Evolutionary conservation across 768 basidiomycete species (phyloP).

Genomic region (Strobilomyces confusus): DNA sequence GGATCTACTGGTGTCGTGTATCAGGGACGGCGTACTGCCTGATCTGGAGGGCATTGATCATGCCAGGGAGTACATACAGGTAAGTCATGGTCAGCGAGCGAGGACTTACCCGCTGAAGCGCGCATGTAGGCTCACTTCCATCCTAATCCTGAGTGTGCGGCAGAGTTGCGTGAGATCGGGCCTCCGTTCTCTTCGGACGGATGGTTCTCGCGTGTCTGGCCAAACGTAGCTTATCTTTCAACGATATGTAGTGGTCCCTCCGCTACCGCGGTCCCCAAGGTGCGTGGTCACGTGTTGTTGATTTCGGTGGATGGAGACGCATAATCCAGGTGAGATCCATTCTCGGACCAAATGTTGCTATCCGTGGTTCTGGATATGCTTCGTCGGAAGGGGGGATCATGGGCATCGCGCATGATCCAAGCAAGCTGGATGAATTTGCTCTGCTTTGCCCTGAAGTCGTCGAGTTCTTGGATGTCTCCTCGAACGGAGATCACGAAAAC

Average conservation of each 20-base stretch:
- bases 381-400: slow-evolving; percentile 7
- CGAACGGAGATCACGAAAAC: neutral
- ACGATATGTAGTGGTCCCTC: slow-evolving; percentile 12
- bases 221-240: neutral
- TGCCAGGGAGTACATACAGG: no score
- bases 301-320: neutral
- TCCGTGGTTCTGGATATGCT: slow-evolving; percentile 9
- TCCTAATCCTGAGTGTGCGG: no score
- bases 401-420: neutral
- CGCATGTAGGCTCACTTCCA: no score
- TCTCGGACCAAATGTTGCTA: slow-evolving; percentile 5
- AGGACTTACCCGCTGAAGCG: neutral
- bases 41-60: no score
- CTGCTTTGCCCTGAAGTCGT: neutral
- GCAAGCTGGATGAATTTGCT: neutral
- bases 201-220: no score
- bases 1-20: no score
- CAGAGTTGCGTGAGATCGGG: no score
- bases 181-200: no score
- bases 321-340: no score
- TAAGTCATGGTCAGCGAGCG: no score
- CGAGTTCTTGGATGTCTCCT: no score
- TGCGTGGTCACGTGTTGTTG: neutral
- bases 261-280: neutral
- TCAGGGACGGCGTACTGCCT: no score